Conservation (phyloP, 352 stramenopile species). For the Phytophthora melonis region DNA sequence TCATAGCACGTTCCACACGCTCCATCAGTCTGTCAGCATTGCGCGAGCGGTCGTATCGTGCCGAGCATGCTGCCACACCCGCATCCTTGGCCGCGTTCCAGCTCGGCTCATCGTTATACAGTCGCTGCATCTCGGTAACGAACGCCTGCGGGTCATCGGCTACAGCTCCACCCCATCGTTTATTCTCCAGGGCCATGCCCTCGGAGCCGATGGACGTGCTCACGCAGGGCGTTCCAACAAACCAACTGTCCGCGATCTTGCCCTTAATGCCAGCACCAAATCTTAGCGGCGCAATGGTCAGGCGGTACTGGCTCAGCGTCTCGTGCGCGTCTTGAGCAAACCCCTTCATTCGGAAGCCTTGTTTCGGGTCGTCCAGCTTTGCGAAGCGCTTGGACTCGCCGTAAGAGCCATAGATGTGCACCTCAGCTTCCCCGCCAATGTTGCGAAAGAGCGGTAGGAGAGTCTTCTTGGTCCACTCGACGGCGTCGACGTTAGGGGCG, state of each 20-base stretch:
- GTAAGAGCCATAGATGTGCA: constrained; percentile 93
- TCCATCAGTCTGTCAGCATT: constrained; percentile 67
- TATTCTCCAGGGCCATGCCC: constrained; percentile 63
- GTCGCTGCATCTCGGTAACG: constrained; percentile 45
- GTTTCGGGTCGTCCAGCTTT: constrained; percentile 58
- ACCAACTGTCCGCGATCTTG: constrained; percentile 96
- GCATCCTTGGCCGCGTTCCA: constrained; percentile 52
- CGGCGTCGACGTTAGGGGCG: constrained; percentile 90
- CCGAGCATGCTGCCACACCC: constrained; percentile 41
- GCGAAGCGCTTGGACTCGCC: constrained; percentile 55
- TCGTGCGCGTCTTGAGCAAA: constrained; percentile 80
- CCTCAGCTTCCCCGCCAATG: constrained; percentile 33
- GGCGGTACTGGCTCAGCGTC: constrained; percentile 68
- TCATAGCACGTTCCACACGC: constrained; percentile 53
- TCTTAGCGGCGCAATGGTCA: constrained; percentile 91
- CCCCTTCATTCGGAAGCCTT: constrained; percentile 81
- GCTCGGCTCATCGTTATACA: constrained; percentile 53
- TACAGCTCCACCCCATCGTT: constrained; percentile 63
- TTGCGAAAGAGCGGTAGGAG: constrained; percentile 84
- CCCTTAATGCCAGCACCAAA: constrained; percentile 96
- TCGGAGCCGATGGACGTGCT: constrained; percentile 91
- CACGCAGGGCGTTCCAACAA: constrained; percentile 90
- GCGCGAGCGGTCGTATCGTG: constrained; percentile 54
- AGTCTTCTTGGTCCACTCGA: constrained; percentile 74
- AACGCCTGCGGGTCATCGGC: constrained; percentile 56